Evolutionary conservation across 495 filamentous ascomycete genomes (phyloP).

Genomic region (Amniculicola lignicola): DNA sequence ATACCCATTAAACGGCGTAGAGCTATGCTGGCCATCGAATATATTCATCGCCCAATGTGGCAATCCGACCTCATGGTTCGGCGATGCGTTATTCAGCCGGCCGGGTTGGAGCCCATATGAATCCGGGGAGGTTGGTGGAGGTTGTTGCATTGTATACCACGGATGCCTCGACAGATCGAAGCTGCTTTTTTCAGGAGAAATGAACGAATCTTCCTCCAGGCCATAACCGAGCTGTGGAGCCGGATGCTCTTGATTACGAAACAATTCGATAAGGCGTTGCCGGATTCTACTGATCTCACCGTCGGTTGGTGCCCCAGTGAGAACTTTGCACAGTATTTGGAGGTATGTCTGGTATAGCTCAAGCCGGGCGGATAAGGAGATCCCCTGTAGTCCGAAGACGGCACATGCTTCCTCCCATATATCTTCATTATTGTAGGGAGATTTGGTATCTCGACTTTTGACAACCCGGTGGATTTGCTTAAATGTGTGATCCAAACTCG

Average conservation of each 20-base stretch:
- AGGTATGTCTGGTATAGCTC: slow-evolving; percentile 55
- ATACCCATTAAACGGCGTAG: slow-evolving; percentile 43
- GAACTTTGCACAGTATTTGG: slow-evolving; percentile 45
- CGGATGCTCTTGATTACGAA: slow-evolving; percentile 15
- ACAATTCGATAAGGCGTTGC: slow-evolving; percentile 4
- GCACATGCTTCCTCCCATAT: slow-evolving; percentile 54
- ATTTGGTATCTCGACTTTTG: slow-evolving; percentile 40
- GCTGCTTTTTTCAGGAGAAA: slow-evolving; percentile 27
- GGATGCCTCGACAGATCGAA: too few species aligned
- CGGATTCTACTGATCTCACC: neutral
- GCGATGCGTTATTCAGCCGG: too few species aligned
- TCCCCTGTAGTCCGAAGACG: slow-evolving; percentile 53
- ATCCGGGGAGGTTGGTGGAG: slow-evolving; percentile 22
- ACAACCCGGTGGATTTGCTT: slow-evolving; percentile 54
- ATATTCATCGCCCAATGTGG: slow-evolving; percentile 30
- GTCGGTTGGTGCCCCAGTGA: slow-evolving; percentile 24
- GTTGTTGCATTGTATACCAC: too few species aligned
- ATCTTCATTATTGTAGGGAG: slow-evolving; percentile 46
- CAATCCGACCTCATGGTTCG: neutral
- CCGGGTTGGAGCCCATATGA: slow-evolving; percentile 15
- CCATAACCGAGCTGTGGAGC: too few species aligned
- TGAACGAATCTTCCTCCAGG: too few species aligned
- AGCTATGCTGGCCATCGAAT: slow-evolving; percentile 44
- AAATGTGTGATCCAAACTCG: slow-evolving; percentile 53
- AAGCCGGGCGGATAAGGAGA: slow-evolving; percentile 51